Conservation (phyloP, 2,329 filamentous ascomycete genomes). For the Scedosporium minutisporum region DNA sequence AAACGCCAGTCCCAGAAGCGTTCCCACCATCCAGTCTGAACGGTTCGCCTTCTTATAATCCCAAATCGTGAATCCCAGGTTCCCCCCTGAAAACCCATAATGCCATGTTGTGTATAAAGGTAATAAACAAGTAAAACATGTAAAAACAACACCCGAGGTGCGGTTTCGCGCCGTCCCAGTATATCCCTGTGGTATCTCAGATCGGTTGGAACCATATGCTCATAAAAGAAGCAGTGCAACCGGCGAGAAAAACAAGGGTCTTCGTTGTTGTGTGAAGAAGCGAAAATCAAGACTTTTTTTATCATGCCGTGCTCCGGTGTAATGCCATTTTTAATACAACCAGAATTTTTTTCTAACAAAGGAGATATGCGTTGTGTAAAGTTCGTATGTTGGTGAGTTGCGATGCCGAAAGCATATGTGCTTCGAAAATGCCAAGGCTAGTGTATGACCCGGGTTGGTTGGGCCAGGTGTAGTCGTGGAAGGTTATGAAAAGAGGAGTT, state of each 20-base stretch:
- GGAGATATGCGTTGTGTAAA: slow-evolving; percentile 6
- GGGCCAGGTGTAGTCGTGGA: slow-evolving; percentile 2
- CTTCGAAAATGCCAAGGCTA: not conserved
- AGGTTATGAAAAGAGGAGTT: not conserved
- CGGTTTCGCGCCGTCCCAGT: not conserved
- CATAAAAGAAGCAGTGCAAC: not conserved
- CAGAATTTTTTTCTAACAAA: slow-evolving; percentile 13
- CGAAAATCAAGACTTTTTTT: slow-evolving; percentile 21
- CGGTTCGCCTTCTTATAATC: not conserved
- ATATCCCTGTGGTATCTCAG: not conserved
- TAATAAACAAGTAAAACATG: not conserved
- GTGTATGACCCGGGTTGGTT: not conserved
- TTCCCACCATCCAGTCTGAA: not conserved
- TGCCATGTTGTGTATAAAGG: not conserved
- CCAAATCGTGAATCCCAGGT: not conserved
- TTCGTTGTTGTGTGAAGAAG: not conserved
- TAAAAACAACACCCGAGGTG: not conserved
- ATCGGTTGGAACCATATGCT: not conserved
- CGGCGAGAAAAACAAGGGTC: not conserved
- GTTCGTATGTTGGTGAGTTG: slow-evolving; percentile 1
- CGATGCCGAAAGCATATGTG: not conserved
- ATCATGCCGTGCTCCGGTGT: slow-evolving; percentile 40
- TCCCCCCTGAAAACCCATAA: not conserved
- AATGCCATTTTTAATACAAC: slow-evolving; percentile 38
- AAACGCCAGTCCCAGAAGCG: not conserved